phyloP scores from a whole-genome alignment of 2,329 filamentous ascomycete species.

The Pseudogymnoascus sp. region DNA sequence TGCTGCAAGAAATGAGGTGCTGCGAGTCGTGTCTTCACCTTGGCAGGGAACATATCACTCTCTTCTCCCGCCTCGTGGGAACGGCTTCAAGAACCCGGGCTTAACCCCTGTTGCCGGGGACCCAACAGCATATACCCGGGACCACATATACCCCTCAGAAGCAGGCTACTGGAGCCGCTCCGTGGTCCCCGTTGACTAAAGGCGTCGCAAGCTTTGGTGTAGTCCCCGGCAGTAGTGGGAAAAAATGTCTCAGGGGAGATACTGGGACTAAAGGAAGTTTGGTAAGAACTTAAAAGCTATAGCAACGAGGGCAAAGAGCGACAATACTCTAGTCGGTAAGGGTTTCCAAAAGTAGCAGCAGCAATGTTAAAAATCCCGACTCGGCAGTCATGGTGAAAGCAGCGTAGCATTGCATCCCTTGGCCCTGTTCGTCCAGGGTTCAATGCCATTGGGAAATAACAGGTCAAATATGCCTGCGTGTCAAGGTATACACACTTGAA shows the following conservation, averaged over 20 bases:
- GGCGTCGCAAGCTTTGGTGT: background rate
- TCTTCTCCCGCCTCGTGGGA: background rate
- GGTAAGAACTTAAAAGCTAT: background rate
- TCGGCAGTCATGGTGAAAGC: background rate
- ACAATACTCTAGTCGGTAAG: background rate
- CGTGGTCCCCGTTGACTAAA: background rate
- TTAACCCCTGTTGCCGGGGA: background rate
- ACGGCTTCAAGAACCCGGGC: background rate
- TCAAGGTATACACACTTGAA: background rate
- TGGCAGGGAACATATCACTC: background rate
- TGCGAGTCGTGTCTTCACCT: background rate
- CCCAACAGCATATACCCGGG: conserved; percentile 1
- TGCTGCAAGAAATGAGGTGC: background rate
- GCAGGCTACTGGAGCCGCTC: background rate
- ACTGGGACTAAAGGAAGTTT: background rate
- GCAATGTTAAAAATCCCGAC: conserved; percentile 4
- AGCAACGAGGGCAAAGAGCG: background rate
- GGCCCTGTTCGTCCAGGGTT: background rate
- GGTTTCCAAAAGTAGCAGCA: background rate
- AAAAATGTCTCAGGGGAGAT: background rate
- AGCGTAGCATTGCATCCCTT: background rate
- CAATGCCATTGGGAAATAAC: background rate
- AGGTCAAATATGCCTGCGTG: background rate
- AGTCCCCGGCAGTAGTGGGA: background rate
- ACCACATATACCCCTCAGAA: background rate